These are phyloP conservation scores for Begonia peltatifolia DNA, from an alignment of 306 rosid genomes.

Conservation along the genomic window DNA sequence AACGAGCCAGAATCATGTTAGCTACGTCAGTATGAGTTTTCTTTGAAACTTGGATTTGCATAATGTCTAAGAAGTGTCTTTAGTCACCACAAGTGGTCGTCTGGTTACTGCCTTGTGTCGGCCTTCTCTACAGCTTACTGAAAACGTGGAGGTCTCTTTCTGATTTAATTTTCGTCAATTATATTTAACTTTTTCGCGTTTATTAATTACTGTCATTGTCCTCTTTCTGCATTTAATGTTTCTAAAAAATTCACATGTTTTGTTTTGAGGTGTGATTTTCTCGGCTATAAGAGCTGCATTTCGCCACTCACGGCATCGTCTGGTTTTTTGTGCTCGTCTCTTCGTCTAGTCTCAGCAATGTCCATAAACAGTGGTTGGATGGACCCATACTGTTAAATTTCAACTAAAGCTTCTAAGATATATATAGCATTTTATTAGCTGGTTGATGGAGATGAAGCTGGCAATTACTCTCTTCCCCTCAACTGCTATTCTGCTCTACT, in stretches of 20 bases:
- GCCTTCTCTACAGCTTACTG: conserved; percentile 40
- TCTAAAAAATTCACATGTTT: conserved; percentile 37
- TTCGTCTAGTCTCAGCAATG: conserved; percentile 17
- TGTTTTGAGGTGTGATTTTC: conserved; percentile 62
- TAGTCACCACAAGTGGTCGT: conserved; percentile 37
- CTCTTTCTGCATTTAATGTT: conserved; percentile 20
- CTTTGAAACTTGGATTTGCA: conserved; percentile 41
- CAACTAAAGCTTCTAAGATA: conserved; percentile 24
- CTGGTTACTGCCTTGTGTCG: conserved; percentile 31
- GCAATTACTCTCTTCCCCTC: conserved; percentile 2
- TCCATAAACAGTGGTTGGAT: conserved; percentile 27
- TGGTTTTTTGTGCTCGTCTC: conserved; percentile 32
- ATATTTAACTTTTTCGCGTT: conserved; percentile 9
- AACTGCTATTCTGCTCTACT: conserved; percentile 22
- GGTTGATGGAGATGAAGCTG: conserved; percentile 31
- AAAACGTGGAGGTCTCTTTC: conserved; percentile 54
- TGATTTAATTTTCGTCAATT: conserved; percentile 21
- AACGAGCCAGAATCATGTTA: conserved; percentile 33
- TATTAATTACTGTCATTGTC: neutral
- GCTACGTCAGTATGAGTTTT: conserved; percentile 42
- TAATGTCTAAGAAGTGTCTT: conserved; percentile 30
- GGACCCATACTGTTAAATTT: conserved; percentile 18
- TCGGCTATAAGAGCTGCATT: no score
- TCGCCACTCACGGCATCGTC: conserved; percentile 46
- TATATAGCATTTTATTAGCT: conserved; percentile 23